Evolutionary conservation across 208 protist species (phyloP), one percentile per base, ranked within the genome.

Genomic region (Trypanosoma cruzi): DNA sequence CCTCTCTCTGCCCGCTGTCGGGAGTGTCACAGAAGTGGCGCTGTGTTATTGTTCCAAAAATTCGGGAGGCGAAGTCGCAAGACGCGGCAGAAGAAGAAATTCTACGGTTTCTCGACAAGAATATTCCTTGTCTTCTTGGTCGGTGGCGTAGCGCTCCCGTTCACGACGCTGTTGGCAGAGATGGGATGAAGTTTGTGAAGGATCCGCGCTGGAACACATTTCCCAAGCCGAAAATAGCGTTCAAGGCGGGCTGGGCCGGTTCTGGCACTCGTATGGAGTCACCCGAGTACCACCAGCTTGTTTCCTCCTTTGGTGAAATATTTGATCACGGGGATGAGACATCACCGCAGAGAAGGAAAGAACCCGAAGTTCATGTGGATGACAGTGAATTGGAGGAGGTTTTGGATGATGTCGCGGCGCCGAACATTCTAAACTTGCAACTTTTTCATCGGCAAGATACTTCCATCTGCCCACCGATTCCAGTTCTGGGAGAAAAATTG

Each of bases 401-500:
- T 14, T 44, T 36, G 5, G 68, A 62, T 34, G 64, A 79, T n/a
- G 55, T 62, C 14, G 68, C 42, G 1, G 58, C 61, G 28, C 55
- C 62, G 28, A 26, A 80, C 24, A 68, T 80, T 37, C 71, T 95
- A 10, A 92, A 97, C 62, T 49, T 97, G 42, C 93, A 96, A 65
- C 77, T 97, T 13, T 97, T 96, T 69, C 93, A 97, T 57, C 82
- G 93, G 14, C 56, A 79, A n/a, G 67, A 75, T 26, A 11, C 67
- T 31, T 71, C 73, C 14, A 79, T 75, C 44, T 82, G 78, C 22
- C 82, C 84, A n/a, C 56, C 42, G 10, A 71, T 96, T 22, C 90
- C 88, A 14, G 53, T 80, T 13, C 80, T 96, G 6, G 86, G 73
- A 0, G 78, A 89, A 34, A 53, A 67, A 14, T 71, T 97, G n/a